Evolutionary conservation across 2,329 filamentous ascomycete genomes (phyloP).

Genomic region (Periconia macrospinosa): DNA sequence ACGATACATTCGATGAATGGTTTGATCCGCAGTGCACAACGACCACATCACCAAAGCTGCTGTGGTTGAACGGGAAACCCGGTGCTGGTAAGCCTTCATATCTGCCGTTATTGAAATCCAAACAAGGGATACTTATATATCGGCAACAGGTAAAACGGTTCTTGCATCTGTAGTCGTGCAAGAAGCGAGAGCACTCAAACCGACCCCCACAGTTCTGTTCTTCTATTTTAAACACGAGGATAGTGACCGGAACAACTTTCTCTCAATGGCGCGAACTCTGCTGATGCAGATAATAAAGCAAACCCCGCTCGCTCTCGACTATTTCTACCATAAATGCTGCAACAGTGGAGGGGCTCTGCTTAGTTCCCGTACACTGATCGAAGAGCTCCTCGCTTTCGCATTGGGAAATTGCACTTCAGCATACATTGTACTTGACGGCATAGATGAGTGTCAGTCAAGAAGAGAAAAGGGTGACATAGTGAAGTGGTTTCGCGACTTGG

Average conservation of each 20-base stretch:
- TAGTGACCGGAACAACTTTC: constrained; percentile 23
- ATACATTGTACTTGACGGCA: constrained; percentile 50
- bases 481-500: constrained; percentile 27
- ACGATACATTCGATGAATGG: constrained; percentile 17
- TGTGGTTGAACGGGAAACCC: constrained; percentile 47
- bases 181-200: constrained; percentile 26
- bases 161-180: constrained; percentile 46
- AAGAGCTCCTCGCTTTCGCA: constrained; percentile 36
- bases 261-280: constrained; percentile 36
- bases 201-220: constrained; percentile 22
- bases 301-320: constrained; percentile 27
- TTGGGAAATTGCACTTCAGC: constrained; percentile 27
- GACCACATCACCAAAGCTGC: constrained; percentile 17
- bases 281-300: constrained; percentile 36
- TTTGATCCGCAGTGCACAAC: constrained; percentile 10
- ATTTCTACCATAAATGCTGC: constrained; percentile 32
- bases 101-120: background rate
- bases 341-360: constrained; percentile 29
- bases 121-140: background rate
- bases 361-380: constrained; percentile 19
- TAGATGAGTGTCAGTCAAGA: constrained; percentile 45
- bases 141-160: constrained; percentile 45
- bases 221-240: constrained; percentile 48
- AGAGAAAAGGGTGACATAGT: constrained; percentile 33
- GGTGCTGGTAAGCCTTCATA: constrained; percentile 38